A percentile compares a stretch with the other conserved stretches of the same genome.
Conservation (phyloP, 306 rosid genomes). For the Herpetospermum pedunculosum region DNA sequence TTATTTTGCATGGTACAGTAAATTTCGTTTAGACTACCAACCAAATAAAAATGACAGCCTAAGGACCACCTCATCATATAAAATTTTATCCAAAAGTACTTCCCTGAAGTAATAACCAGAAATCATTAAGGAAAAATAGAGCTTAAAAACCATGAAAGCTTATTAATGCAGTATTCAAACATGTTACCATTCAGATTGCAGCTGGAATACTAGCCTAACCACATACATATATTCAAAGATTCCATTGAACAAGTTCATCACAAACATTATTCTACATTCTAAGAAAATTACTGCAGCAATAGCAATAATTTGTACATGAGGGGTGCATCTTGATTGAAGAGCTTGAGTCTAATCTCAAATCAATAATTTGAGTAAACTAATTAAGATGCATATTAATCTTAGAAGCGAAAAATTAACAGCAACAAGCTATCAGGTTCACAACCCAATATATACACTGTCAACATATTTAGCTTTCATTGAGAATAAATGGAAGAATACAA, state of each 20-base stretch:
- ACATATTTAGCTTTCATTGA: too few species aligned
- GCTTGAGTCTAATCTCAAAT: neutral
- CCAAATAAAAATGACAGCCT: neutral
- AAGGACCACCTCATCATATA: neutral
- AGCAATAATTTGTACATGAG: neutral
- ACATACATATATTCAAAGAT: neutral
- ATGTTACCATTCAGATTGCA: neutral
- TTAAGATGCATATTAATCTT: neutral
- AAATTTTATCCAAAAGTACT: neutral
- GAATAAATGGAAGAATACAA: too few species aligned
- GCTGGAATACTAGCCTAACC: neutral
- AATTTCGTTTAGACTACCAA: neutral
- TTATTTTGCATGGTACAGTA: neutral
- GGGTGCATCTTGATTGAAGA: neutral
- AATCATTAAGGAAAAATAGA: neutral
- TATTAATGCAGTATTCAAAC: neutral
- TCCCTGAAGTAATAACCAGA: neutral
- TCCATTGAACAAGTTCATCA: neutral
- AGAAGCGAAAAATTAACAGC: slow-evolving; percentile 21
- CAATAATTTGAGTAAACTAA: too few species aligned
- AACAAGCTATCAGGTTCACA: slow-evolving; percentile 69
- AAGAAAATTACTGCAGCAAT: neutral
- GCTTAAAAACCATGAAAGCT: neutral
- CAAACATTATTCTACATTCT: neutral
- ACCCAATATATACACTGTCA: slow-evolving; percentile 34